Percentiles rank a stretch among this genome's conserved stretches.
phyloP scores from a whole-genome alignment of 306 rosid genomes.

The Pterocarpus santalinus region DNA sequence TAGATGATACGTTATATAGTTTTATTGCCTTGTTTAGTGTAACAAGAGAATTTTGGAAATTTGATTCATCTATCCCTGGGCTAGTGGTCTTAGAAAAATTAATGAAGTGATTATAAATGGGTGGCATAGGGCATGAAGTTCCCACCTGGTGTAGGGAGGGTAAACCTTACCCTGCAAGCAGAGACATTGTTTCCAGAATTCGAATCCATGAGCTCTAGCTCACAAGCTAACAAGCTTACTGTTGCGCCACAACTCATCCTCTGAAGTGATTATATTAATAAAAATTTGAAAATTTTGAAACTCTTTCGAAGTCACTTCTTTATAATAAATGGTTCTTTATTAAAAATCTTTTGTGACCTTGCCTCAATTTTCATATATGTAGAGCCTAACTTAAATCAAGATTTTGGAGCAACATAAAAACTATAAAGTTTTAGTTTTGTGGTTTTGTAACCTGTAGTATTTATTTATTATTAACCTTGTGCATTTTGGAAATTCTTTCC shows the following conservation, averaged over 20 bases:
- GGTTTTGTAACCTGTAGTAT: slow-evolving; percentile 12
- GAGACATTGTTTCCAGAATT: too few relatives aligned
- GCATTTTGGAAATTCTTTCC: neutral
- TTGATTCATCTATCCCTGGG: neutral
- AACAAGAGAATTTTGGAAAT: neutral
- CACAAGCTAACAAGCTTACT: too few relatives aligned
- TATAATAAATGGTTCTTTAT: neutral
- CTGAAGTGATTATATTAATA: neutral
- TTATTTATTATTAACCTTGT: slow-evolving; percentile 15
- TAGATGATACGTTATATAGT: slow-evolving; percentile 14
- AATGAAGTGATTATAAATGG: neutral
- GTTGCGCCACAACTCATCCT: too few relatives aligned
- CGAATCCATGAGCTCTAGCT: too few relatives aligned
- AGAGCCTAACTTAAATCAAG: neutral
- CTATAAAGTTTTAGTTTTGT: slow-evolving; percentile 23
- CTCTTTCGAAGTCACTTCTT: slow-evolving; percentile 12
- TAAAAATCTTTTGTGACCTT: neutral
- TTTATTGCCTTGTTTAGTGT: slow-evolving; percentile 19
- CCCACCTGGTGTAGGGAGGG: too few relatives aligned
- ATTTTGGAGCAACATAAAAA: slow-evolving; percentile 18
- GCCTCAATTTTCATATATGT: neutral
- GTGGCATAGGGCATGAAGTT: too few relatives aligned
- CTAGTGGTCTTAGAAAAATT: slow-evolving; percentile 18
- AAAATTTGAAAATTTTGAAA: slow-evolving; percentile 21
- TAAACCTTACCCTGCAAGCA: too few relatives aligned